These are phyloP conservation scores for Psilocybe tampanensis DNA, from an alignment of 768 basidiomycete species.

Conservation along the genomic window DNA sequence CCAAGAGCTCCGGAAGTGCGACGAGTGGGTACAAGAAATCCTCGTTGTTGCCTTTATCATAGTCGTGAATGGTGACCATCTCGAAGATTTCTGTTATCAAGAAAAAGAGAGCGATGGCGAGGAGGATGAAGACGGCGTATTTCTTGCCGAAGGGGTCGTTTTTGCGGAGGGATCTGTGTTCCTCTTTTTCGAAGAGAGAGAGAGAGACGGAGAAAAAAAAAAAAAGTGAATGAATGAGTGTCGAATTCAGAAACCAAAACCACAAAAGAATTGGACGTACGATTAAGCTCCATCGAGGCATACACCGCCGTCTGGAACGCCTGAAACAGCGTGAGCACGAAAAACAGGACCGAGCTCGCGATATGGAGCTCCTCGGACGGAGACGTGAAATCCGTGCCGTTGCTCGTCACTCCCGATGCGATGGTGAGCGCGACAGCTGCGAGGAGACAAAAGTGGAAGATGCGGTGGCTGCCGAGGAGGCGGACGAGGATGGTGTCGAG, in stretches of 20 bases:
- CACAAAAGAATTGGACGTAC: slow-evolving; percentile 13
- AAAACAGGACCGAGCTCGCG: slow-evolving; percentile 35
- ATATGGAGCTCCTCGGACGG: slow-evolving; percentile 22
- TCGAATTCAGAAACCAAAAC: too few relatives aligned
- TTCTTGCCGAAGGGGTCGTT: slow-evolving; percentile 23
- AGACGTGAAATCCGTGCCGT: not conserved
- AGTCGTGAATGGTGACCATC: slow-evolving; percentile 31
- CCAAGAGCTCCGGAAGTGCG: slow-evolving; percentile 38
- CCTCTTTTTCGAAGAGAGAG: too few relatives aligned
- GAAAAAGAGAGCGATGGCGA: slow-evolving; percentile 32
- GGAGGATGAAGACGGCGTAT: slow-evolving; percentile 32
- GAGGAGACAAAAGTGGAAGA: slow-evolving; percentile 1
- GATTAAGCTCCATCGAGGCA: slow-evolving; percentile 18
- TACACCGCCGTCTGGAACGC: slow-evolving; percentile 30
- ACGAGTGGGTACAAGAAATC: slow-evolving; percentile 41
- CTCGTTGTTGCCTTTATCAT: slow-evolving; percentile 29
- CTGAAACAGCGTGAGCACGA: slow-evolving; percentile 36
- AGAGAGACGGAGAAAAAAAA: too few relatives aligned
- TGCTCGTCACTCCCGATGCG: not conserved
- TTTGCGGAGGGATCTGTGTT: not conserved
- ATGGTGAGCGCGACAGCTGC: slow-evolving; percentile 3
- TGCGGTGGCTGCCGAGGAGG: not conserved
- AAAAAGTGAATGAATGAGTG: too few relatives aligned
- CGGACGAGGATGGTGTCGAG: not conserved
- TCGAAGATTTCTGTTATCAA: slow-evolving; percentile 38